These are phyloP conservation scores for Sechiopsis laciniata DNA, from an alignment of 306 rosid species.

Conservation along the genomic window DNA sequence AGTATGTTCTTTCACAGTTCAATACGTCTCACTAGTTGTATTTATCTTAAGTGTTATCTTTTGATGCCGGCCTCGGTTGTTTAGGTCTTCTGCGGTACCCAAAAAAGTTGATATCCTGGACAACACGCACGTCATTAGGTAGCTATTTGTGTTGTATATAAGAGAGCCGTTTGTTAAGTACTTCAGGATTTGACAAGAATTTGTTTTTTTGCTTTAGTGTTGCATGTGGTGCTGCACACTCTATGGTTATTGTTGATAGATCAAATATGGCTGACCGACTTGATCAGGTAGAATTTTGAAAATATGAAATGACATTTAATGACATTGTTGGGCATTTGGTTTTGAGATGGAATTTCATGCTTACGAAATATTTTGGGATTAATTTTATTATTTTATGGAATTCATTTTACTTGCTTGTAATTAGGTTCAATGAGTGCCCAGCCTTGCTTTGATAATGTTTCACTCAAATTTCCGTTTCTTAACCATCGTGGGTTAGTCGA, in stretches of 20 bases:
- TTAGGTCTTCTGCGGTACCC: conserved; percentile 88
- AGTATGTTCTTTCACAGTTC: conserved; percentile 41
- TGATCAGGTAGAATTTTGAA: conserved; percentile 54
- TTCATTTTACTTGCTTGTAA: background rate
- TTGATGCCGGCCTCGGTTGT: conserved; percentile 15
- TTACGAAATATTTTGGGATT: background rate
- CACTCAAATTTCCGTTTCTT: too few species aligned
- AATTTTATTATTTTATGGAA: background rate
- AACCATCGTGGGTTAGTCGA: too few species aligned
- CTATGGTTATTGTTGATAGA: conserved; percentile 87
- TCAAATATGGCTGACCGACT: conserved; percentile 63
- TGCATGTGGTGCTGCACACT: conserved; percentile 84
- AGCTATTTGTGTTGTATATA: background rate
- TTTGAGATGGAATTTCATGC: too few species aligned
- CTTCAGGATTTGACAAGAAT: conserved; percentile 20
- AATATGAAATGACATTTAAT: background rate
- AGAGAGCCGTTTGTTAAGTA: background rate
- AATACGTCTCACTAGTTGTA: background rate
- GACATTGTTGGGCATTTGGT: background rate
- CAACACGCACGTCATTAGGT: conserved; percentile 89
- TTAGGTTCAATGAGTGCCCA: too few species aligned
- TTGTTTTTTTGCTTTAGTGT: conserved; percentile 44
- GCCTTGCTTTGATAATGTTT: too few species aligned
- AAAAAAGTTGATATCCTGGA: conserved; percentile 92
- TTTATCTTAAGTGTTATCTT: conserved; percentile 7